A percentile compares a stretch with the other conserved stretches of the same genome.
These are phyloP conservation scores for Colletotrichum cereale DNA, from an alignment of 2,329 filamentous ascomycete species.

Conservation along the genomic window DNA sequence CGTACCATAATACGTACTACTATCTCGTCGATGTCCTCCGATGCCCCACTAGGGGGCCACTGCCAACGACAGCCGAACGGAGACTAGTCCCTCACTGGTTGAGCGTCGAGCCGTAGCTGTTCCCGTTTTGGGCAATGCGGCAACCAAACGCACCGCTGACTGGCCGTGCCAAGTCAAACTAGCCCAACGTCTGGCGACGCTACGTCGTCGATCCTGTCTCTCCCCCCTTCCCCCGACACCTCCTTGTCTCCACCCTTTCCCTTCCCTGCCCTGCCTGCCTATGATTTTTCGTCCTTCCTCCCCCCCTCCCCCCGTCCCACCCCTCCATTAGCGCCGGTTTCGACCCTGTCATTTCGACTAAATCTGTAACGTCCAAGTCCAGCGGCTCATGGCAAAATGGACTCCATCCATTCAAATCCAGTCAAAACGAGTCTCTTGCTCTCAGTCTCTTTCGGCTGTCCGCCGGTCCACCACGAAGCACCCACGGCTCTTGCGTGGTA, in stretches of 20 bases:
- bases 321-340: constrained; percentile 30
- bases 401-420: background rate
- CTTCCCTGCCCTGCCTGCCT: background rate
- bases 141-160: constrained; percentile 34
- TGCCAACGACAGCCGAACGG: background rate
- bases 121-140: constrained; percentile 32
- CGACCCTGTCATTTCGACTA: constrained; percentile 38
- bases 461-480: background rate
- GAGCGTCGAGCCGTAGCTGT: constrained; percentile 33
- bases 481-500: no score
- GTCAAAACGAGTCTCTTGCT: background rate
- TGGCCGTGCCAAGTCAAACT: constrained; percentile 40
- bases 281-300: no score
- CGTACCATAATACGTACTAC: background rate
- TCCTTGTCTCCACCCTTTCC: background rate
- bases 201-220: constrained; percentile 28
- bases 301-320: no score
- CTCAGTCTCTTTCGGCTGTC: background rate
- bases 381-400: constrained; percentile 2
- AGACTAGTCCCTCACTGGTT: constrained; percentile 20
- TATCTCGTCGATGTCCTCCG: background rate
- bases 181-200: constrained; percentile 27
- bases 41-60: background rate
- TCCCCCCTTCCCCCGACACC: background rate
- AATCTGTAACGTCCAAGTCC: constrained; percentile 39